Evolutionary conservation across 257 asterid species (phyloP), one percentile per base, ranked within the genome.

Genomic region (Solanum boliviense): DNA sequence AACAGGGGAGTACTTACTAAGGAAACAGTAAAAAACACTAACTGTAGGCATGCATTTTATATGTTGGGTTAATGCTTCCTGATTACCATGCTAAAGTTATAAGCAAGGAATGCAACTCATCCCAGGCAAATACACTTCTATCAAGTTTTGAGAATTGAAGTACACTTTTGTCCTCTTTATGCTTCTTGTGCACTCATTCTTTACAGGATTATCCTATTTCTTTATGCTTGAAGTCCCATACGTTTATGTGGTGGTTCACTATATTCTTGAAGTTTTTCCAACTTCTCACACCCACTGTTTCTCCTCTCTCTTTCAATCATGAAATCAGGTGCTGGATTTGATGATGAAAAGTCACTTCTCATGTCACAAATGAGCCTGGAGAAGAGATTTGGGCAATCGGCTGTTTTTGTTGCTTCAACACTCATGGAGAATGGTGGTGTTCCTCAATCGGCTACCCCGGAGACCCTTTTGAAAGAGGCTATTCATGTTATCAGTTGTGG

Each of bases 401-500:
- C 98, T 41, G 99, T 96, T 89, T 96, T 96, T 93, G 99, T 96
- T 73, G 98, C 99, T 67, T 96, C 99, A 34, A 96, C 99, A 46
- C 92, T 96, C 27, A 94, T 96, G 98, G 99, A 96, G 92, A 96
- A 95, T 91, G 99, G 99, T 67, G 99, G 99, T 46, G 96, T 95
- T 84, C 98, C 99, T 88, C 94, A 95, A 89, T 95, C 99, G 83
- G 98, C 99, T 83, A 94, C 94, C 6, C 98, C 99, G 21, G 99
- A 95, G 85, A 95, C 93, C 82, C 99, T 95, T 89, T 93, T 95
- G 71, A 96, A 96, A 93, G 99, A 96, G 92, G 99, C 99, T 90
- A 96, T 95, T 91, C 99, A 96, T 91, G 99, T 96, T 72, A 96
- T 96, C 87, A 96, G 99, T 90, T 96, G 99, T 94, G 99, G 99